phyloP scores from a whole-genome alignment of 2,329 filamentous ascomycete genomes.

The Periconia sp. region DNA sequence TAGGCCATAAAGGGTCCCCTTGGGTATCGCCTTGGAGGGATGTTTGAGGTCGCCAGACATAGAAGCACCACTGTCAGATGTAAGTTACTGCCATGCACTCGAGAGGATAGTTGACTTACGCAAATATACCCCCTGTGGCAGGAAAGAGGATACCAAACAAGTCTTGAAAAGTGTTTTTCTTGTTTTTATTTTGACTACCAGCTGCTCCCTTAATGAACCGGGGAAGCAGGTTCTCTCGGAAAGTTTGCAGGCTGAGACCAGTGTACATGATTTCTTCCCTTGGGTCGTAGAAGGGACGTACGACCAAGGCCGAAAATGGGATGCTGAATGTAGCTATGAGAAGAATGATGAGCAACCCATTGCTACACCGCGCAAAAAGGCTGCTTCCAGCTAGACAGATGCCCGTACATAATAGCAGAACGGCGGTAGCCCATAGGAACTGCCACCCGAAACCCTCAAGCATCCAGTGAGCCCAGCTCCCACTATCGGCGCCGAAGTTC shows the following conservation, averaged over 20 bases:
- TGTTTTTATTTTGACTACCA: slow-evolving; percentile 67
- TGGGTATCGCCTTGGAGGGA: slow-evolving; percentile 83
- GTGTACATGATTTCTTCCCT: slow-evolving; percentile 75
- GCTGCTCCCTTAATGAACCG: slow-evolving; percentile 66
- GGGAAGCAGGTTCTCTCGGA: slow-evolving; percentile 77
- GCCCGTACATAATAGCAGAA: slow-evolving; percentile 72
- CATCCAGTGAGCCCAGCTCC: slow-evolving; percentile 65
- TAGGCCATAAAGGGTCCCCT: slow-evolving; percentile 47
- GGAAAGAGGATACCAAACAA: slow-evolving; percentile 88
- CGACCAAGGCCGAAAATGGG: slow-evolving; percentile 75
- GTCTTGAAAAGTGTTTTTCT: slow-evolving; percentile 75
- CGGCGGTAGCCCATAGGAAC: slow-evolving; percentile 76
- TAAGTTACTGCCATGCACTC: slow-evolving; percentile 8
- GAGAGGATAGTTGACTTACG: slow-evolving; percentile 47
- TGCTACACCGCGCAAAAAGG: slow-evolving; percentile 81
- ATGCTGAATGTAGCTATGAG: slow-evolving; percentile 79
- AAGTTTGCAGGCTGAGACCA: slow-evolving; percentile 72
- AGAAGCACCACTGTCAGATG: slow-evolving; percentile 70
- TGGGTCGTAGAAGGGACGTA: slow-evolving; percentile 69
- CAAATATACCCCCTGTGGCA: slow-evolving; percentile 66
- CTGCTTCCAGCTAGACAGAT: slow-evolving; percentile 82
- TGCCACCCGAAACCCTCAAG: slow-evolving; percentile 76
- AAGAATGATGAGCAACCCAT: slow-evolving; percentile 74
- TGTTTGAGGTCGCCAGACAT: slow-evolving; percentile 88
- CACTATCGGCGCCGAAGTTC: slow-evolving; percentile 68